Conservation (phyloP, 345 rosid species). For the Rhizophora apiculata region DNA sequence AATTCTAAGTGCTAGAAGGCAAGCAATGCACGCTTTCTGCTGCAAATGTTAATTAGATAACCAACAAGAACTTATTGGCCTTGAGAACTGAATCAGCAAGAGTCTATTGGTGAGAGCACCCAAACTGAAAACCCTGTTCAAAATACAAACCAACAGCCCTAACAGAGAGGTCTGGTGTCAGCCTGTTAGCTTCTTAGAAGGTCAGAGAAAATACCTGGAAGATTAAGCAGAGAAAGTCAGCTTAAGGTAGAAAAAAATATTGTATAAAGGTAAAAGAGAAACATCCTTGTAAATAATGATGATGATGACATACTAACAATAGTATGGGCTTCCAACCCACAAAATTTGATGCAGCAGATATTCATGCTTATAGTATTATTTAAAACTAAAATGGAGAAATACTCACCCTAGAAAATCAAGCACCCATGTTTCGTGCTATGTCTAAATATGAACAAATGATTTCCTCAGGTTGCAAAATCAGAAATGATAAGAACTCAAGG, state of each 20-base stretch:
- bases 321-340: background rate
- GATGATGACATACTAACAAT: background rate
- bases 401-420: background rate
- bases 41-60: constrained; percentile 4
- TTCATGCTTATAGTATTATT: background rate
- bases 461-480: background rate
- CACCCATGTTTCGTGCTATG: background rate
- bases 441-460: background rate
- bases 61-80: constrained; percentile 20
- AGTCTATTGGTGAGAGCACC: constrained; percentile 39
- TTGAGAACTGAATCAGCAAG: constrained; percentile 31
- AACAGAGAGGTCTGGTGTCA: constrained; percentile 72
- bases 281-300: background rate
- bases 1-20: constrained; percentile 3
- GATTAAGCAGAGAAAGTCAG: constrained; percentile 61
- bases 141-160: constrained; percentile 92
- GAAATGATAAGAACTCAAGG: background rate
- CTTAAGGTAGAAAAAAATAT: constrained; percentile 6
- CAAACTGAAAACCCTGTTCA: constrained; percentile 69
- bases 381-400: background rate
- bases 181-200: constrained; percentile 94
- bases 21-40: background rate
- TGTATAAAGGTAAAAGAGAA: background rate
- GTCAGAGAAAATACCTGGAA: constrained; percentile 99
- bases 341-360: background rate